phyloP scores from a whole-genome alignment of 441 rosid genomes.

The Aquilaria agallochum region DNA sequence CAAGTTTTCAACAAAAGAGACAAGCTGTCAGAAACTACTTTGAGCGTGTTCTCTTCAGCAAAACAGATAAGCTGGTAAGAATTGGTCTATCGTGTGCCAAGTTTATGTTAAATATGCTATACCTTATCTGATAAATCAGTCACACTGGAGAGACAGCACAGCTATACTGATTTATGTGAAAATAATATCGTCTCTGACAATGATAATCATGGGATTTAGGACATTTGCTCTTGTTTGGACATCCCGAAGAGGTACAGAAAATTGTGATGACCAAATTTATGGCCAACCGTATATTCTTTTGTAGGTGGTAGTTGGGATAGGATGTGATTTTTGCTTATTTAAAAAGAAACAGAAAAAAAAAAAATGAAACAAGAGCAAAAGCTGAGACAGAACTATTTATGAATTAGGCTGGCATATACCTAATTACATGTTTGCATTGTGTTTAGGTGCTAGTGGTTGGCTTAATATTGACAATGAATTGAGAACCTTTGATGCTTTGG shows the following conservation, averaged over 20 bases:
- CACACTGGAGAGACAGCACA: not conserved
- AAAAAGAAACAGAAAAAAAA: too few relatives aligned
- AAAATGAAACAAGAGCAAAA: too few relatives aligned
- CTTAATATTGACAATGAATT: too few relatives aligned
- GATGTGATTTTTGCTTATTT: too few relatives aligned
- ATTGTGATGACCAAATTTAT: not conserved
- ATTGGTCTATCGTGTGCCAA: conserved; percentile 7
- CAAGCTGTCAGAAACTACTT: conserved; percentile 46
- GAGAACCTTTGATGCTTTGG: too few relatives aligned
- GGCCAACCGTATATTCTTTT: too few relatives aligned
- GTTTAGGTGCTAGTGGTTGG: too few relatives aligned
- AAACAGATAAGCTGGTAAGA: conserved; percentile 69
- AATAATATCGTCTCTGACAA: not conserved
- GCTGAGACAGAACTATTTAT: too few relatives aligned
- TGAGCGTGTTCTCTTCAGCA: conserved; percentile 41
- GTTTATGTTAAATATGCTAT: conserved; percentile 9
- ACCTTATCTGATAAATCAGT: conserved; percentile 7
- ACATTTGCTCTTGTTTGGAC: not conserved
- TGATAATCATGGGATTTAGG: not conserved
- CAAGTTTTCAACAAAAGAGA: too few relatives aligned
- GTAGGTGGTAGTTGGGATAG: too few relatives aligned
- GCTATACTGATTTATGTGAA: not conserved
- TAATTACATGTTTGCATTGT: too few relatives aligned
- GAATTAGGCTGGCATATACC: too few relatives aligned
- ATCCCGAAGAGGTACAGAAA: not conserved